Percentiles rank a stretch among this genome's conserved stretches.
These are phyloP conservation scores for Alternaria alternata DNA, from an alignment of 2,329 filamentous ascomycete genomes.

Conservation along the genomic window DNA sequence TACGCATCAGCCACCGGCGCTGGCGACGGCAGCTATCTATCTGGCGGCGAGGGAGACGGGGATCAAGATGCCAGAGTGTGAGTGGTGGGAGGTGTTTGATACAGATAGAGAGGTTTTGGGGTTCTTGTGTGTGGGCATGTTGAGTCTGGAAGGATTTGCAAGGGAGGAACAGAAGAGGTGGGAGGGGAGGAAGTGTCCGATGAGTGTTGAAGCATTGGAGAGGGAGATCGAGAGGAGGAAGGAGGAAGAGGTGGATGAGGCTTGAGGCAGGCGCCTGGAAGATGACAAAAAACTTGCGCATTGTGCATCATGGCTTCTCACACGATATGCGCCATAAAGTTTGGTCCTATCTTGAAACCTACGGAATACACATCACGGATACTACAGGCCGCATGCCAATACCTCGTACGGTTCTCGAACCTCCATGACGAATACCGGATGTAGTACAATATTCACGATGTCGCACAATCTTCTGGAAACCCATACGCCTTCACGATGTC, in stretches of 20 bases:
- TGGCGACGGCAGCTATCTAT: slow-evolving; percentile 91
- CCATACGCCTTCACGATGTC: slow-evolving; percentile 2
- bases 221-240: slow-evolving; percentile 65
- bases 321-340: too few species aligned
- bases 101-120: slow-evolving; percentile 93
- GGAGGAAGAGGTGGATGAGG: slow-evolving; percentile 3
- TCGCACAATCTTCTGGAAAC: not conserved
- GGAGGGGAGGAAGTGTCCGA: slow-evolving; percentile 60
- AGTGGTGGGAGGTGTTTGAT: slow-evolving; percentile 99
- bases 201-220: slow-evolving; percentile 67
- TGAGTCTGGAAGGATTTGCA: slow-evolving; percentile 78
- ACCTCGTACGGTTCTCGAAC: not conserved
- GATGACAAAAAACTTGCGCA: not conserved
- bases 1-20: slow-evolving; percentile 85
- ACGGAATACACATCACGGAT: not conserved
- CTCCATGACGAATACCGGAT: not conserved
- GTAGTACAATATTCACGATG: not conserved
- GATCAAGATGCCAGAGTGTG: slow-evolving; percentile 79
- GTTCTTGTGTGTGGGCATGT: slow-evolving; percentile 86
- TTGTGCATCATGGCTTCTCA: not conserved
- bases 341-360: not conserved
- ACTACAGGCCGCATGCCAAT: too few species aligned
- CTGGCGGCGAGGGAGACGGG: slow-evolving; percentile 80
- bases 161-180: slow-evolving; percentile 66
- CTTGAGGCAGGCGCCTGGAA: not conserved